Conservation (phyloP, 164 flowering plant species). For the Warburgia ugandensis region DNA sequence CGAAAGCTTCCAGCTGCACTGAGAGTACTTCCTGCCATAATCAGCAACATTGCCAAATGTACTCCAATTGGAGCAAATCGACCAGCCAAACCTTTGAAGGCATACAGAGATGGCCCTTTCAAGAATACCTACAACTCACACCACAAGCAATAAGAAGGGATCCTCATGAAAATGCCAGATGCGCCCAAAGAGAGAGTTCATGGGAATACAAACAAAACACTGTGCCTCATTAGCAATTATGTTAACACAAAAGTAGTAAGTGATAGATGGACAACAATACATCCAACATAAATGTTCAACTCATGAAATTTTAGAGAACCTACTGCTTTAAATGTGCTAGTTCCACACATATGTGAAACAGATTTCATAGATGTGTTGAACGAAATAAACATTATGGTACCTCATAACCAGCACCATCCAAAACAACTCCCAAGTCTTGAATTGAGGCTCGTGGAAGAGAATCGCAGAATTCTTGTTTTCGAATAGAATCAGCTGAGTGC, state of each 20-base stretch:
- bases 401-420: constrained; percentile 97
- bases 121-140: constrained; percentile 71
- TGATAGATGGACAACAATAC: no score
- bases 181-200: not conserved
- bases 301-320: no score
- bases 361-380: no score
- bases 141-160: not conserved
- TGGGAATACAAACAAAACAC: no score
- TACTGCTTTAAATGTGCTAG: no score
- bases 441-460: constrained; percentile 67
- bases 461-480: constrained; percentile 75
- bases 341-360: no score
- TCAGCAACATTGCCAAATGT: constrained; percentile 81
- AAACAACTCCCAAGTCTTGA: constrained; percentile 74
- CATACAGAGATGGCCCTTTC: constrained; percentile 86
- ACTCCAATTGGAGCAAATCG: constrained; percentile 95
- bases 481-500: constrained; percentile 58
- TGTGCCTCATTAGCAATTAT: no score
- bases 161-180: not conserved
- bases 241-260: no score
- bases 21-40: constrained; percentile 90
- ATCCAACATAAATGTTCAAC: no score
- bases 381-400: no score
- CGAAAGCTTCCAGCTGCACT: constrained; percentile 87
- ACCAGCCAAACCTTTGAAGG: constrained; percentile 90